A percentile compares a stretch with the other conserved stretches of the same genome.
phyloP scores from a whole-genome alignment of 768 basidiomycete genomes.

The Suillus weaverae region DNA sequence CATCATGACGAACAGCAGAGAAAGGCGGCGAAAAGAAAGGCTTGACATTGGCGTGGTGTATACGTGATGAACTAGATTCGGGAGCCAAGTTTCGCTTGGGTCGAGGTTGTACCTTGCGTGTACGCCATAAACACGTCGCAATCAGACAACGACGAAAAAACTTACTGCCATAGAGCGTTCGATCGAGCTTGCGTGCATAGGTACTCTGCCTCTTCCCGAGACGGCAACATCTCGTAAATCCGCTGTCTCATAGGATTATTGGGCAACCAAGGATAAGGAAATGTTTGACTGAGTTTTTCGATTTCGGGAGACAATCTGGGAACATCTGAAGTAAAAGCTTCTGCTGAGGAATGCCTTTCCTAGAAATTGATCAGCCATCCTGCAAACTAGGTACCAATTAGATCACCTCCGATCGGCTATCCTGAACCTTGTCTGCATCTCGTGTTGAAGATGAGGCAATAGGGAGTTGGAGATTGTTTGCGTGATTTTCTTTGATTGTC shows the following conservation, averaged over 20 bases:
- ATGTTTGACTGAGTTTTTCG: slow-evolving; percentile 58
- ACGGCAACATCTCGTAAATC: slow-evolving; percentile 63
- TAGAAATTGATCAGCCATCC: slow-evolving; percentile 6
- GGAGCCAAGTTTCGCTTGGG: slow-evolving; percentile 67
- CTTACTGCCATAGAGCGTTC: slow-evolving; percentile 76
- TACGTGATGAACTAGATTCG: slow-evolving; percentile 67
- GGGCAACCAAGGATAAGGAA: slow-evolving; percentile 68
- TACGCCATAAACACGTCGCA: slow-evolving; percentile 5
- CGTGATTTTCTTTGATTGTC: slow-evolving; percentile 7
- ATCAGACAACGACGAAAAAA: slow-evolving; percentile 17
- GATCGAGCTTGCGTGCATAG: slow-evolving; percentile 64
- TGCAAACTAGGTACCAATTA: neutral
- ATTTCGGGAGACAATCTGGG: slow-evolving; percentile 32
- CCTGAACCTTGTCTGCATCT: slow-evolving; percentile 11
- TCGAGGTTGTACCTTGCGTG: slow-evolving; percentile 62
- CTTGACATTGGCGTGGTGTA: slow-evolving; percentile 60
- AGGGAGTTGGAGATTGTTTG: slow-evolving; percentile 17
- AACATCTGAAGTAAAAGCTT: slow-evolving; percentile 19
- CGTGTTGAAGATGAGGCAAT: slow-evolving; percentile 3
- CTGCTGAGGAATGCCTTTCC: slow-evolving; percentile 27
- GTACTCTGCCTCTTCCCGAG: slow-evolving; percentile 54
- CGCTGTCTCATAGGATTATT: slow-evolving; percentile 63
- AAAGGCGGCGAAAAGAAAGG: slow-evolving; percentile 64
- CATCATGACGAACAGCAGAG: slow-evolving; percentile 69
- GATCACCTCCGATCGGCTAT: slow-evolving; percentile 27